Percentiles rank a stretch among this genome's conserved stretches.
phyloP scores from a whole-genome alignment of 2,329 filamentous ascomycete species.

The Dactylellina leptospora region DNA sequence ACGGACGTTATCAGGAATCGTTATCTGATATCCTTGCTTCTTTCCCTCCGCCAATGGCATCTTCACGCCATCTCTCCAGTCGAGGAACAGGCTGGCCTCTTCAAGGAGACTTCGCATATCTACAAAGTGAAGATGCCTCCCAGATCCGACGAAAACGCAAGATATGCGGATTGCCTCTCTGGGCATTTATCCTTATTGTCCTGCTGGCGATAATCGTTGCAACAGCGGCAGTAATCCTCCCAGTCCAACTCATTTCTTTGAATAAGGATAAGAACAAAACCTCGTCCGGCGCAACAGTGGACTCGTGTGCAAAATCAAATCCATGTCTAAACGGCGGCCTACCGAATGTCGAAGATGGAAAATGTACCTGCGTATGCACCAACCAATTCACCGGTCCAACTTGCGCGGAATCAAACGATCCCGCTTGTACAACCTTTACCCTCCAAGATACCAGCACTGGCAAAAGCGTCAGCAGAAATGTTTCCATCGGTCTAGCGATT shows the following conservation, averaged over 20 bases:
- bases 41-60: conserved; percentile 68
- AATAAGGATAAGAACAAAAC: conserved; percentile 61
- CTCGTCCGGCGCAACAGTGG: conserved; percentile 59
- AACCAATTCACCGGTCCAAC: conserved; percentile 80
- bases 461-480: conserved; percentile 65
- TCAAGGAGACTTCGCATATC: conserved; percentile 58
- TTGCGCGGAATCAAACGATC: conserved; percentile 66
- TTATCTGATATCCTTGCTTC: conserved; percentile 72
- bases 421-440: conserved; percentile 67
- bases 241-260: conserved; percentile 71
- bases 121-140: conserved; percentile 60
- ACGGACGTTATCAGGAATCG: conserved; percentile 64
- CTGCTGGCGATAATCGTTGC: conserved; percentile 76
- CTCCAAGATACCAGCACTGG: conserved; percentile 60
- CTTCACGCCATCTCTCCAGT: conserved; percentile 47
- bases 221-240: conserved; percentile 82
- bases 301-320: conserved; percentile 53
- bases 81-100: conserved; percentile 55
- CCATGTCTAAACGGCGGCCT: conserved; percentile 46
- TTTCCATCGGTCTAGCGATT: conserved; percentile 81
- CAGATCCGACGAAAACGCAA: conserved; percentile 61
- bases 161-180: conserved; percentile 85
- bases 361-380: conserved; percentile 86
- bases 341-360: conserved; percentile 69
- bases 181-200: conserved; percentile 74